These are phyloP conservation scores for Alloteropsis angusta DNA, from an alignment of 202 grass and related monocot species.

Conservation along the genomic window DNA sequence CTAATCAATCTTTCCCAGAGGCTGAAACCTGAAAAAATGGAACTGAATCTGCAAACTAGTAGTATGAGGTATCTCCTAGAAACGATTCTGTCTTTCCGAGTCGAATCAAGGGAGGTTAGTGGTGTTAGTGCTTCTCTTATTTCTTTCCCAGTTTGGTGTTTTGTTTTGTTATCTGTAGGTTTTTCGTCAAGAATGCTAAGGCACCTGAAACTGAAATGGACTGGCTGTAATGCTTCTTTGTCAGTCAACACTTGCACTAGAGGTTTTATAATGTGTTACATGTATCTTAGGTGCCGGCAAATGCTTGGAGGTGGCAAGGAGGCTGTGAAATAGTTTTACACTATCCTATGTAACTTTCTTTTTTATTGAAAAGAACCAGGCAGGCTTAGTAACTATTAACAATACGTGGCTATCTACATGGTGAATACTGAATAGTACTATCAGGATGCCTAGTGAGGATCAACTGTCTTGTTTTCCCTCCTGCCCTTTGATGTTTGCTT, in stretches of 20 bases:
- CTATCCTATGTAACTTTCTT: neutral
- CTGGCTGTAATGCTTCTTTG: neutral
- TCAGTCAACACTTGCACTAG: neutral
- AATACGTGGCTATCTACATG: neutral
- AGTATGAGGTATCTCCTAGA: neutral
- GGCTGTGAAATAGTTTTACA: neutral
- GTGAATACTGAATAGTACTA: neutral
- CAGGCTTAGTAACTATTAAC: neutral
- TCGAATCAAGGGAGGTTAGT: neutral
- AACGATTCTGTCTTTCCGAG: neutral
- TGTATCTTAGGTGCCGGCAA: neutral
- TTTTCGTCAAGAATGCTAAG: neutral
- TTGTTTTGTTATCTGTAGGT: neutral
- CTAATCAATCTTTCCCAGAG: neutral
- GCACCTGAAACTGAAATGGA: neutral
- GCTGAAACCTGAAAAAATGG: neutral
- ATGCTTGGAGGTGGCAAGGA: neutral
- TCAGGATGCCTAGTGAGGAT: neutral
- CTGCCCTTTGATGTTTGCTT: neutral
- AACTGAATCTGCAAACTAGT: neutral
- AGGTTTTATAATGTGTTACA: neutral
- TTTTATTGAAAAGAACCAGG: too few relatives aligned
- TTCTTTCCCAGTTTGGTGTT: neutral
- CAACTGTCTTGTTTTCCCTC: neutral
- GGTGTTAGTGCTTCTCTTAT: neutral